Conservation (phyloP, 2,329 filamentous ascomycete genomes). For the Didymella segeticola region DNA sequence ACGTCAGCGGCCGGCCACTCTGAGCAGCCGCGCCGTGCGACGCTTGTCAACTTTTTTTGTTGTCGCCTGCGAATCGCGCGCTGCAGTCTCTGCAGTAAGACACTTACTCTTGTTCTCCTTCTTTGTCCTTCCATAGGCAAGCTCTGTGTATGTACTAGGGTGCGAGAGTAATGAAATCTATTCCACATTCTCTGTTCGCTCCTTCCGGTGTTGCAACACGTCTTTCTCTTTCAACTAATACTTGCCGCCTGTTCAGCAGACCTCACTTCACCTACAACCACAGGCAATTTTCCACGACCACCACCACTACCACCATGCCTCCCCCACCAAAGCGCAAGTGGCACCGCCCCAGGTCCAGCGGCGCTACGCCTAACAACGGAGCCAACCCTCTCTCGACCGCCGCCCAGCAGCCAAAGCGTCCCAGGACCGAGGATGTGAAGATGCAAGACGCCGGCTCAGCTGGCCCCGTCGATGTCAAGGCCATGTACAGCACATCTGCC, state of each 20-base stretch:
- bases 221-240: slow-evolving; percentile 32
- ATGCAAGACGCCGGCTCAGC: slow-evolving; percentile 14
- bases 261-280: slow-evolving; percentile 20
- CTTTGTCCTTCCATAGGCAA: slow-evolving; percentile 14
- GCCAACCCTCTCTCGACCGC: slow-evolving; percentile 23
- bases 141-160: slow-evolving; percentile 31
- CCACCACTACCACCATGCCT: slow-evolving; percentile 32
- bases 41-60: slow-evolving; percentile 18
- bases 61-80: not conserved
- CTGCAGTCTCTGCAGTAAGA: slow-evolving; percentile 15
- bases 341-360: slow-evolving; percentile 23
- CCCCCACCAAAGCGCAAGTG: slow-evolving; percentile 37
- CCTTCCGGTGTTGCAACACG: slow-evolving; percentile 25
- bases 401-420: slow-evolving; percentile 34
- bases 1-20: slow-evolving; percentile 6
- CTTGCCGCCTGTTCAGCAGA: slow-evolving; percentile 16
- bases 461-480: slow-evolving; percentile 28
- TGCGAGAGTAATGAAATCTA: slow-evolving; percentile 33
- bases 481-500: slow-evolving; percentile 33
- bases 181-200: slow-evolving; percentile 33
- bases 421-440: slow-evolving; percentile 23
- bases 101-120: slow-evolving; percentile 8
- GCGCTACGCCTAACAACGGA: slow-evolving; percentile 14
- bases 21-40: not conserved
- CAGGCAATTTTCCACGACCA: slow-evolving; percentile 21